Percentiles rank a stretch among this genome's conserved stretches.
phyloP scores from a whole-genome alignment of 768 basidiomycete species.

The Mycena vulgaris region DNA sequence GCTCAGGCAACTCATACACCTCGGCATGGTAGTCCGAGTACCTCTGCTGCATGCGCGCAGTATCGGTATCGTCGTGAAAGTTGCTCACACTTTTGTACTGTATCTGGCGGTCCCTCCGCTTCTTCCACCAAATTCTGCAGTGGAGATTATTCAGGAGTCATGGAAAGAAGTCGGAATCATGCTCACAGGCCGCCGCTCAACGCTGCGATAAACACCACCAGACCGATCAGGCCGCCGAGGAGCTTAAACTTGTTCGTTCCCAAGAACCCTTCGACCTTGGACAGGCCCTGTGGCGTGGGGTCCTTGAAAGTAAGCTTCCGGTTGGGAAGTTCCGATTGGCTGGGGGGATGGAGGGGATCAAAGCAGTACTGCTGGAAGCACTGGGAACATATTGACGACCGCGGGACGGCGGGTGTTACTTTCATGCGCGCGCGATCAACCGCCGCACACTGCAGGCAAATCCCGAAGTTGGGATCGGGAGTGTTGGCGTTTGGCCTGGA shows the following conservation, averaged over 20 bases:
- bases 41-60: constrained; percentile 3
- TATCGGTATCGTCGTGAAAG: constrained; percentile 38
- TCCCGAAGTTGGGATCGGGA: constrained; percentile 74
- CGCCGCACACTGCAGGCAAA: constrained; percentile 78
- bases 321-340: constrained; percentile 58
- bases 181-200: constrained; percentile 59
- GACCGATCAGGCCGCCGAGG: constrained; percentile 63
- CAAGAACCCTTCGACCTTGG: constrained; percentile 61
- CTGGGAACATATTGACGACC: constrained; percentile 59
- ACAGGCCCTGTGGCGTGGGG: constrained; percentile 69
- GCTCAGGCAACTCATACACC: constrained; percentile 32
- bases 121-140: constrained; percentile 46
- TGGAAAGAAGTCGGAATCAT: constrained; percentile 20
- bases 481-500: constrained; percentile 64
- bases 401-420: constrained; percentile 48
- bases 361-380: constrained; percentile 73
- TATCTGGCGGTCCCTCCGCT: constrained; percentile 37
- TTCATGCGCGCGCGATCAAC: constrained; percentile 68
- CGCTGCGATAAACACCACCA: constrained; percentile 56
- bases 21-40: constrained; percentile 39
- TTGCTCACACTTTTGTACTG: constrained; percentile 39
- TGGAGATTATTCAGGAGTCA: no score
- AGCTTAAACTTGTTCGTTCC: constrained; percentile 60
- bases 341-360: constrained; percentile 62
- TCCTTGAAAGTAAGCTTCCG: constrained; percentile 64